Evolutionary conservation across 2,329 filamentous ascomycete species (phyloP).

Genomic region (Colletotrichum destructivum): DNA sequence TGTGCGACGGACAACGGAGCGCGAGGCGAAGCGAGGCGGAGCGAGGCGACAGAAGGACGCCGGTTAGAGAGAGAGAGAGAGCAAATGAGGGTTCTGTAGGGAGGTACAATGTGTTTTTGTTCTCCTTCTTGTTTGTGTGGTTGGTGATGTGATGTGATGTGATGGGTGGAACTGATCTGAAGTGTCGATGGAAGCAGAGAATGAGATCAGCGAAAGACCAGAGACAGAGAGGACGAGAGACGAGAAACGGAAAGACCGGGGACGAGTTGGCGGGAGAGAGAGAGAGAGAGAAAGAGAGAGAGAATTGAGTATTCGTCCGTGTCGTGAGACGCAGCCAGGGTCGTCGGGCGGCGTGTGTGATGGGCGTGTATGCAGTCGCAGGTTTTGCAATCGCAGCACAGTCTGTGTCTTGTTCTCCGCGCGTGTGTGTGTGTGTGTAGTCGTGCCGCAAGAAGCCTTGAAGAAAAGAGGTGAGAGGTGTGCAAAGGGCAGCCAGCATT

Average conservation of each 20-base stretch:
- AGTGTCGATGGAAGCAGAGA: neutral
- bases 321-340: constrained; percentile 5
- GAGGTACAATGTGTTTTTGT: neutral
- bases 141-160: no score
- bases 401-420: neutral
- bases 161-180: constrained; percentile 6
- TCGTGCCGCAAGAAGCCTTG: neutral
- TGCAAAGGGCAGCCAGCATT: constrained; percentile 6
- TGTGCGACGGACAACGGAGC: constrained; percentile 27
- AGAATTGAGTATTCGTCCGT: neutral
- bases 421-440: neutral
- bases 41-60: constrained; percentile 23
- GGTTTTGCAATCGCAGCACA: neutral
- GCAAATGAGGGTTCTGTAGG: neutral
- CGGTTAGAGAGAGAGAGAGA: constrained; percentile 23
- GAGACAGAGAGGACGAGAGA: constrained; percentile 12
- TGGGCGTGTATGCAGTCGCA: neutral
- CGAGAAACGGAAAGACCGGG: neutral
- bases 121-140: no score
- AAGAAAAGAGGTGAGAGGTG: neutral
- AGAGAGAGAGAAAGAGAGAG: no score
- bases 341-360: constrained; percentile 10
- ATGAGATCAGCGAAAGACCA: constrained; percentile 3
- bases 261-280: no score
- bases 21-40: neutral